Evolutionary conservation across 306 rosid species (phyloP).

Genomic region (Glycine soja): DNA sequence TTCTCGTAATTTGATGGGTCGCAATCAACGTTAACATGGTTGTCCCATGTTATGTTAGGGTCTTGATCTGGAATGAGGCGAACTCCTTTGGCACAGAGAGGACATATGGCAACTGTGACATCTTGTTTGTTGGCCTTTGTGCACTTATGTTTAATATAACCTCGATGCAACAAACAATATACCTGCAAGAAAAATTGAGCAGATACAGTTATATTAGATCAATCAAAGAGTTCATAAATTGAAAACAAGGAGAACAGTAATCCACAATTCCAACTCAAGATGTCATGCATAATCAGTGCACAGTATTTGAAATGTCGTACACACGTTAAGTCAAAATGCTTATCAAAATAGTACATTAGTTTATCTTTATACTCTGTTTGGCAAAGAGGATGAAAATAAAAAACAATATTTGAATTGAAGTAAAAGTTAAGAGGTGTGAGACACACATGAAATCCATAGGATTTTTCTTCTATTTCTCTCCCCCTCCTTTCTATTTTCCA

Average conservation of each 20-base stretch:
- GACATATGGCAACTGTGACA: slow-evolving; percentile 87
- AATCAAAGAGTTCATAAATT: slow-evolving; percentile 13
- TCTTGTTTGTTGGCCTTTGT: slow-evolving; percentile 65
- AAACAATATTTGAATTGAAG: neutral
- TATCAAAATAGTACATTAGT: neutral
- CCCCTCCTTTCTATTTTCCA: no score
- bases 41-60: slow-evolving; percentile 83
- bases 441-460: no score
- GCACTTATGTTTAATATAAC: slow-evolving; percentile 72
- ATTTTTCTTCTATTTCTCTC: no score
- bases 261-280: slow-evolving; percentile 1
- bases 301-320: neutral
- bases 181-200: slow-evolving; percentile 53
- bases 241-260: neutral
- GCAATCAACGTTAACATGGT: slow-evolving; percentile 78
- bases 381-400: no score
- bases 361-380: neutral
- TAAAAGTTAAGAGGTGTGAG: neutral
- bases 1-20: slow-evolving; percentile 85
- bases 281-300: neutral
- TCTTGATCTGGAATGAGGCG: slow-evolving; percentile 81
- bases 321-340: slow-evolving; percentile 32
- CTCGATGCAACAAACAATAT: slow-evolving; percentile 86
- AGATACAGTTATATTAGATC: neutral
- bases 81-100: slow-evolving; percentile 87